Base-by-base conservation (phyloP, 305 asterid genomes). In the Fraxinus sp. region DNA sequence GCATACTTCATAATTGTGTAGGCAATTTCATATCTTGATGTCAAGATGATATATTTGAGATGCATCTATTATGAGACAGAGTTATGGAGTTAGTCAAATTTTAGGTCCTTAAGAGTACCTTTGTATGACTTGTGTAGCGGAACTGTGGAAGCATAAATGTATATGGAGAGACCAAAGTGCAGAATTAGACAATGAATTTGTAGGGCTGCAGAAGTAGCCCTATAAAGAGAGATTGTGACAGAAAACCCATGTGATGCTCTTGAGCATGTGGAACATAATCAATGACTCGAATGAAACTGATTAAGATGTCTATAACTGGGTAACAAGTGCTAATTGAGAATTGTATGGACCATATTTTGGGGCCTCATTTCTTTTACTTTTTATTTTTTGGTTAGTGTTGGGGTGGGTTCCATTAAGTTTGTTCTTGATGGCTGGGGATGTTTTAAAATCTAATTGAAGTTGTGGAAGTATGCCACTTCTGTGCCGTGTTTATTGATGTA, bases 11-110 rank as follows among this genome's bases (percentile, higher is more conserved):
- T 37, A 33, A 20, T 28, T 71, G 37, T 76, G 37, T 70, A 76
- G 84, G 57, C 81, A 76, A 55, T 75, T 7, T 82, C 52, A 84
- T 77, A 52, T 82, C 83, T 79, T 72, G 55, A 72, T 72, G 62
- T 71, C 66, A 24, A 83, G 55, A 80, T 52, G 71, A 71, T 79
- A 36, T 52, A 62, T 73, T 86, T 9, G 59, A 81, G 83, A 76
- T 66, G 77, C 6, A 66, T 66, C 14, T 80, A 73, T 46, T 72
- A 8, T 62, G 24, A 22, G 32, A 62, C 11, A 76, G 28, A 66
- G 36, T n/a, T 77, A 39, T 62, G 37, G 64, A 10, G 44, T 71
- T 57, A 83, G 33, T 62, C 26, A 68, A 35, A 16, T 16, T 72
- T 33, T 24, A 10, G 28, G 44, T 73, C 64, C 77, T 39, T 35